Base-by-base conservation (phyloP, 2,329 filamentous ascomycete genomes). In the Trichoderma afroharzianum region DNA sequence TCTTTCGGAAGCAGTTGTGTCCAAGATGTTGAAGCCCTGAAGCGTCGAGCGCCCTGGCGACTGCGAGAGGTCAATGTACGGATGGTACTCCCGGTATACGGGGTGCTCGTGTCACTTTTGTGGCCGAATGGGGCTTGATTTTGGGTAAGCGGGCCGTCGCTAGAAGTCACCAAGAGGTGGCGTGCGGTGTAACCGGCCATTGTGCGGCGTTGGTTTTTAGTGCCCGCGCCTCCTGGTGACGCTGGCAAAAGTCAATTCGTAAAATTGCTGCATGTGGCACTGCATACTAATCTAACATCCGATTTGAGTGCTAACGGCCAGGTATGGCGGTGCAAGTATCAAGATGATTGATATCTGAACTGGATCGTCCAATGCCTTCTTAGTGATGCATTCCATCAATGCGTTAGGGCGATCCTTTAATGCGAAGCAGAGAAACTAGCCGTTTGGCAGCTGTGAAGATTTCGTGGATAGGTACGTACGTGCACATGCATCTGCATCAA, bases 71-170 rank as follows among this genome's bases (percentile, higher is more conserved):
- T 21, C 43, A 21, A 50, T 21, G 43, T n/a, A 26, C 26, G 26
- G 26, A 26, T 26, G 21, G n/a, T 50, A 50, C 43, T 21, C n/a
- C 2, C n/a, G 18, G n/a, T 58, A 8, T 26, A 58, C 18, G 21
- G n/a, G 43, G 47, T 39, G 30, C 30, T 32, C 33, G 28, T 57
- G 63, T 33, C 30, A 26, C 59, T 39, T 57, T 67, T 67, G 50
- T 36, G 50, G 43, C 30, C 14, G 33, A 15, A 12, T 12, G 32
- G 14, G 24, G 33, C 32, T 39, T 67, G 50, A 32, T 18, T 28
- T 68, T 68, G 63, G 57, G 55, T 50, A 24, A 61, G 55, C 66
- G 66, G 66, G 66, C 55, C 66, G 66, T 50, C 28, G 36, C 55
- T 47, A 43, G 28, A 50, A 50, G 36, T 59, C 55, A 59, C 64